phyloP scores from a whole-genome alignment of 768 basidiomycete genomes.

The Postia placenta region DNA sequence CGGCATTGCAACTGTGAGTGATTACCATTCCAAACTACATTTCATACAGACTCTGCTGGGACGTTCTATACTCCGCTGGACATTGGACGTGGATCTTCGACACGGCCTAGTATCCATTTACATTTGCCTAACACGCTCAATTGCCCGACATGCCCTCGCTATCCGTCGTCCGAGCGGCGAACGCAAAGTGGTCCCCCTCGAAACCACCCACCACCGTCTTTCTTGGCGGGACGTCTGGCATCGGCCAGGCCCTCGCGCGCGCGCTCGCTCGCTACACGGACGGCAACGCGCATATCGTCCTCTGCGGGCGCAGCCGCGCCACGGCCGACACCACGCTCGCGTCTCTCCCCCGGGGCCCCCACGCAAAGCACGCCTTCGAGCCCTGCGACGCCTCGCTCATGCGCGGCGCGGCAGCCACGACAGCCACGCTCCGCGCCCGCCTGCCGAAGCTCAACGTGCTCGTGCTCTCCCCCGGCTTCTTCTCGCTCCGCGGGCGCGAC shows the following conservation, averaged over 20 bases:
- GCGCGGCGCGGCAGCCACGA: slow-evolving; percentile 36
- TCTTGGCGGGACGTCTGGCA: slow-evolving; percentile 29
- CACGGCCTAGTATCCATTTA: too few relatives aligned
- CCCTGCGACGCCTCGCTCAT: slow-evolving; percentile 47
- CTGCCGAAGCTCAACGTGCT: slow-evolving; percentile 49
- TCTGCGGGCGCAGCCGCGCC: slow-evolving; percentile 43
- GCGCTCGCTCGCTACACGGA: slow-evolving; percentile 39
- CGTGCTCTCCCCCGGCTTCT: slow-evolving; percentile 38
- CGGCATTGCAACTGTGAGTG: too few relatives aligned
- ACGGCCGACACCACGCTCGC: slow-evolving; percentile 45
- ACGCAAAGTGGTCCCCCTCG: slow-evolving; percentile 12
- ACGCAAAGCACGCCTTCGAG: slow-evolving; percentile 37
- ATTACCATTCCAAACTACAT: too few relatives aligned
- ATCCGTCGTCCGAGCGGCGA: slow-evolving; percentile 10
- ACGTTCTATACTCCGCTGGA: too few relatives aligned
- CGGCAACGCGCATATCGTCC: slow-evolving; percentile 44
- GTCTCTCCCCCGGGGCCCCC: slow-evolving; percentile 27
- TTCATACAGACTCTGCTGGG: too few relatives aligned
- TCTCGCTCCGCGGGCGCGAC: slow-evolving; percentile 31
- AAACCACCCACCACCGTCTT: slow-evolving; percentile 25
- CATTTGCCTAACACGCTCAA: too few relatives aligned
- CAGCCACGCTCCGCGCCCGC: slow-evolving; percentile 23
- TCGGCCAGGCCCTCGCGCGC: slow-evolving; percentile 39
- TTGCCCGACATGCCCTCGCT: slow-evolving; percentile 15
- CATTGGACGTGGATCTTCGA: too few relatives aligned